Percentiles rank a stretch among this genome's conserved stretches.
Conservation (phyloP, 495 filamentous ascomycete genomes). For the Terfezia claveryi region DNA sequence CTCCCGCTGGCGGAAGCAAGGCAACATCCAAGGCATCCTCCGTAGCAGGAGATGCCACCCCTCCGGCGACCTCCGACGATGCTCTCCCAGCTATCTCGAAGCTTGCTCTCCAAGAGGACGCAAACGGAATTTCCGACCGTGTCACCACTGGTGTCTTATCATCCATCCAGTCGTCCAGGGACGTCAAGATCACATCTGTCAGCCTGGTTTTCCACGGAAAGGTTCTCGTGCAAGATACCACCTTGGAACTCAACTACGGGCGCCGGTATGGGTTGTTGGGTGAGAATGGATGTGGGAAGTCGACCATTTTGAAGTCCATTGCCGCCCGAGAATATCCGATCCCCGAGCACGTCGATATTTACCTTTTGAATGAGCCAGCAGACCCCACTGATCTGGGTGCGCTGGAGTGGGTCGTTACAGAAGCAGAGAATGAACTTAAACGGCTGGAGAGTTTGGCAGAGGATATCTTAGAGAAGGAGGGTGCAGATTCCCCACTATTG, state of each 20-base stretch:
- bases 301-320: constrained; percentile 87
- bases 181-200: constrained; percentile 88
- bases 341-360: constrained; percentile 94
- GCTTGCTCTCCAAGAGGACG: constrained; percentile 72
- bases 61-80: not conserved
- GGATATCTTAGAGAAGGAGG: constrained; percentile 71
- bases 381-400: constrained; percentile 71
- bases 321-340: constrained; percentile 83
- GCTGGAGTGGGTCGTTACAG: constrained; percentile 86
- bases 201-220: constrained; percentile 93
- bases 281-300: constrained; percentile 99
- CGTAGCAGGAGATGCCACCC: constrained; percentile 41
- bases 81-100: constrained; percentile 24
- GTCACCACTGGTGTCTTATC: constrained; percentile 94
- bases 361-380: constrained; percentile 95
- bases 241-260: constrained; percentile 77
- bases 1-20: constrained; percentile 30
- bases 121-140: constrained; percentile 86
- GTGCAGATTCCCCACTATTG: constrained; percentile 74
- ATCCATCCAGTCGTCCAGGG: constrained; percentile 59
- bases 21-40: constrained; percentile 42
- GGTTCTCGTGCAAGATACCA: constrained; percentile 82
- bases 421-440: constrained; percentile 86
- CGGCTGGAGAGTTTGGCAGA: constrained; percentile 73
- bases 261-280: constrained; percentile 87